These are phyloP conservation scores for Boletus bicolor DNA, from an alignment of 768 basidiomycete species.

Conservation along the genomic window DNA sequence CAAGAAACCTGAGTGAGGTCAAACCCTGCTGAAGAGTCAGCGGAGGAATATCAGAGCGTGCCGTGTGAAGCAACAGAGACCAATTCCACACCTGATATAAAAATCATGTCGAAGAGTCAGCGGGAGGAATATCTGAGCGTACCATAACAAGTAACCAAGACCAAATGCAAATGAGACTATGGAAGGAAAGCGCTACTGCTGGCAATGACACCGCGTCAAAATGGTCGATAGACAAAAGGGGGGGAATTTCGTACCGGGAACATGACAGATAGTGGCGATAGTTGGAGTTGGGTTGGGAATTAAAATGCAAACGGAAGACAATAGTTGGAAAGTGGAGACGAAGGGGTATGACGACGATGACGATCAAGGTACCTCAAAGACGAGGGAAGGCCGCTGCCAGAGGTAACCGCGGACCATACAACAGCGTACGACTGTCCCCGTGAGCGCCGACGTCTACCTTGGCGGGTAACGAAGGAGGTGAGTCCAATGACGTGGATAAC, in stretches of 20 bases:
- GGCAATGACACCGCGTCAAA: neutral
- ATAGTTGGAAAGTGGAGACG: slow-evolving; percentile 5
- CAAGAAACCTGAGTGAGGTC: neutral
- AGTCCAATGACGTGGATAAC: neutral
- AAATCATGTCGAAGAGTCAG: neutral
- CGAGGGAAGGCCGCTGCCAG: neutral
- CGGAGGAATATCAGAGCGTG: neutral
- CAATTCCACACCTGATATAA: no score
- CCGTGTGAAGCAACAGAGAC: no score
- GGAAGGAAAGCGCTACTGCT: neutral
- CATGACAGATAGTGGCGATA: neutral
- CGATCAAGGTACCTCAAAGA: neutral
- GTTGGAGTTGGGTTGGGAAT: slow-evolving; percentile 7
- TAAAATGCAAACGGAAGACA: slow-evolving; percentile 11
- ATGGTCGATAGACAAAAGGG: neutral
- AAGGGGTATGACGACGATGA: neutral
- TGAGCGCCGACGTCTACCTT: neutral
- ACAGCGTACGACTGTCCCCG: neutral
- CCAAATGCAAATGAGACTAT: neutral
- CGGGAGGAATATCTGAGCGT: neutral
- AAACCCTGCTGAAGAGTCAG: neutral
- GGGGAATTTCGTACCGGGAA: neutral
- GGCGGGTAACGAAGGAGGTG: neutral
- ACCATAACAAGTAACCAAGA: slow-evolving; percentile 3
- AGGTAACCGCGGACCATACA: neutral